Evolutionary conservation across 768 basidiomycete genomes (phyloP).

Genomic region (Gautieria morchelliformis): DNA sequence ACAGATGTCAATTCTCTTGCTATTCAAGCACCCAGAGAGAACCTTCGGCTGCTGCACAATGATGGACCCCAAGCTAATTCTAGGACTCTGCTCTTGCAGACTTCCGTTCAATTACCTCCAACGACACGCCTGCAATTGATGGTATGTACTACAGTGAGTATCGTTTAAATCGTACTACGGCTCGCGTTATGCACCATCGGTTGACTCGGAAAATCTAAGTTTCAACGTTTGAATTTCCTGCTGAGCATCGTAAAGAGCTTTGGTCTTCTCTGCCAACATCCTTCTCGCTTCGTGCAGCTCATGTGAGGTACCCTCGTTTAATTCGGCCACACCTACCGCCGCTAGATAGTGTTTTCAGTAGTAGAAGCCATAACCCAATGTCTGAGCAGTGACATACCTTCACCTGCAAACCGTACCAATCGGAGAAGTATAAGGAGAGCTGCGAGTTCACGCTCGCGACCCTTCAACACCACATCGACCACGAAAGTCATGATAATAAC

Average conservation of each 20-base stretch:
- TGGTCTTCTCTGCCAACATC: conserved; percentile 36
- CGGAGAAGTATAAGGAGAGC: conserved; percentile 64
- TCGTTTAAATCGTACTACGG: too few species aligned
- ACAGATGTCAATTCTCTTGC: too few species aligned
- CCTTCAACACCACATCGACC: conserved; percentile 59
- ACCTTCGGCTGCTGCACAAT: too few species aligned
- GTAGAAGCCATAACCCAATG: not conserved
- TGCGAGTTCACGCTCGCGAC: conserved; percentile 61
- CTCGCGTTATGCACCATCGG: not conserved
- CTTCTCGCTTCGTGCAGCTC: conserved; percentile 39
- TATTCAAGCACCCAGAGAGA: too few species aligned
- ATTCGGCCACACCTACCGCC: conserved; percentile 63
- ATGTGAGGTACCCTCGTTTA: conserved; percentile 45
- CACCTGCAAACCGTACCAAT: conserved; percentile 54
- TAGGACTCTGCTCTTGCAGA: not conserved
- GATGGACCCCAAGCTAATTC: not conserved
- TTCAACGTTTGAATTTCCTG: conserved; percentile 47
- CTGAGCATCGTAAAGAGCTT: conserved; percentile 34
- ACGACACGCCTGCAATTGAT: not conserved
- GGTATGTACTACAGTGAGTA: too few species aligned
- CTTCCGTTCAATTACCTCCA: not conserved
- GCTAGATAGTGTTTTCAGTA: conserved; percentile 38
- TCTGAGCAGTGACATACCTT: not conserved
- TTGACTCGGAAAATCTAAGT: not conserved
- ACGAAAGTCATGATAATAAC: conserved; percentile 67